Base-by-base conservation (phyloP, 139 green algal genomes). In the Chlamydomonas sp. region DNA sequence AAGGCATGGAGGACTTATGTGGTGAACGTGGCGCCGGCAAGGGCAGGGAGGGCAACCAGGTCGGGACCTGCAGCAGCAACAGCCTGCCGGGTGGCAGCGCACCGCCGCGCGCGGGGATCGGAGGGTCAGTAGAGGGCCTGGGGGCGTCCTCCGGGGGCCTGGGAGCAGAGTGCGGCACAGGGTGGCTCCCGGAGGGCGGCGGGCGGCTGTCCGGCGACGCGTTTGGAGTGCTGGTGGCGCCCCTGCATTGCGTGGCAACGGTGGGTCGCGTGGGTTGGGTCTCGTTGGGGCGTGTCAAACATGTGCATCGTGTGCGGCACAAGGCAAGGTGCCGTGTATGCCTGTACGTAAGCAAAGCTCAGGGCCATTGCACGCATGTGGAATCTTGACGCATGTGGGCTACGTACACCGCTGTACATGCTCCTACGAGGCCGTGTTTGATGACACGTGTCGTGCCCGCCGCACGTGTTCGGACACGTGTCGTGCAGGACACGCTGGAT, bases 171-270 rank as follows among this genome's bases (percentile, higher is more conserved):
- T 49, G 31, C 31, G 31, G 31, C 31, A 49, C 31, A 49, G 31
- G 31, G 31, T 49, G 31, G 31, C 31, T 49, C 31, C 31, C 31
- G 31, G 31, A 49, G 31, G 82, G 72, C 6, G 18, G 63, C 31
- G 82, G 82, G n/a, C 63, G 71, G 20, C 82, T 87, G 82, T 64
- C n/a, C 10, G 82, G 82, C 10, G 72, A 61, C 71, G 82, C 61
- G 67, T 87, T 87, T 18, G 71, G 20, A 12, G 12, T 2, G 5
- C 4, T 80, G 61, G 82, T 87, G 82, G 71, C 80, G 72, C 82
- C 72, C 3, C 61, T 87, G 82, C 71, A 87, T 64, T 3, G 20
- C 2, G 60, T 74, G 0, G 80, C 63, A 10, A 20, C 5, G 69
- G 82, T 80, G 82, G 6, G 78, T 31, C 31, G 75, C 12, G 69